phyloP scores from a whole-genome alignment of 164 flowering plant species.

The Magnolia sinica region DNA sequence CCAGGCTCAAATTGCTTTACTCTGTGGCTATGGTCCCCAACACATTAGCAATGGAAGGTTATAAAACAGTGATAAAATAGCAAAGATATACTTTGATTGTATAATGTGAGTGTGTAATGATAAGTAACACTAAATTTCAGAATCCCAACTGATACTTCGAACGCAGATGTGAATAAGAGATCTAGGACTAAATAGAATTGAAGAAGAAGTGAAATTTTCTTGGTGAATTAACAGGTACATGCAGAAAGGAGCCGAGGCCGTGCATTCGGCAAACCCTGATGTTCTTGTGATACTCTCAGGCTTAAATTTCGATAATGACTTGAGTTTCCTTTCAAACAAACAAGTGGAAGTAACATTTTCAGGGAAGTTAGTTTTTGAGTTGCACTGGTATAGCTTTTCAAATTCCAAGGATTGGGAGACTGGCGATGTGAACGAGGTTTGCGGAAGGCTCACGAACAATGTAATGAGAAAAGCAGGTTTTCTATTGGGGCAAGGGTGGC shows the following conservation, averaged over 20 bases:
- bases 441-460: constrained; percentile 38
- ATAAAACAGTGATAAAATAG: too few species aligned
- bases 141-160: too few species aligned
- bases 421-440: constrained; percentile 63
- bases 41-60: too few species aligned
- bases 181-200: too few species aligned
- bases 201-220: too few species aligned
- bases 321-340: constrained; percentile 41
- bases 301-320: constrained; percentile 53
- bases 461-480: constrained; percentile 47
- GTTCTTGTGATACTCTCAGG: constrained; percentile 76
- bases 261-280: constrained; percentile 74
- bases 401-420: constrained; percentile 54
- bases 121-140: too few species aligned
- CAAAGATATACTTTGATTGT: too few species aligned
- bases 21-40: too few species aligned
- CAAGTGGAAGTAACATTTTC: constrained; percentile 49
- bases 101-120: too few species aligned
- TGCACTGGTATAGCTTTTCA: constrained; percentile 71
- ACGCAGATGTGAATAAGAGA: too few species aligned
- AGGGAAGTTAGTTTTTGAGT: constrained; percentile 62
- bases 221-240: constrained; percentile 45
- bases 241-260: constrained; percentile 86
- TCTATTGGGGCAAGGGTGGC: constrained; percentile 58
- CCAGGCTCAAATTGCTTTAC: too few species aligned